Evolutionary conservation across 176 grass and related monocot genomes (phyloP).

Genomic region (Echinochloa phyllopogon): DNA sequence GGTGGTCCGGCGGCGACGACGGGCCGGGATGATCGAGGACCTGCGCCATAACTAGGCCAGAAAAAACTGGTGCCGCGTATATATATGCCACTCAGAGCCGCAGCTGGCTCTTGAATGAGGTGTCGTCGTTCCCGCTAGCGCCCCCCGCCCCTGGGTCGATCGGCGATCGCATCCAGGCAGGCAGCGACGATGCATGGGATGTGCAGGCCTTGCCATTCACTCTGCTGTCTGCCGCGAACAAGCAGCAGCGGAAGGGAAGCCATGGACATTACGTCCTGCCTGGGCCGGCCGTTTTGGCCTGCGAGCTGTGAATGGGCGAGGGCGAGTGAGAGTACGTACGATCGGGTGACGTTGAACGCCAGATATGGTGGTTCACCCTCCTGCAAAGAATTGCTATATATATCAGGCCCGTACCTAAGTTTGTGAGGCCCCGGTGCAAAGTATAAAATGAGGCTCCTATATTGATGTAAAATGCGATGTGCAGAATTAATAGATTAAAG

Average conservation of each 20-base stretch:
- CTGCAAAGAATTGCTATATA: background rate
- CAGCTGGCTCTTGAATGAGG: background rate
- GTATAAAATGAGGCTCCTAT: too few species aligned
- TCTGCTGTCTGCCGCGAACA: background rate
- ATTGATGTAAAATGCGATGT: too few species aligned
- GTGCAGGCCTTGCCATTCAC: background rate
- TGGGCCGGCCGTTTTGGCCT: too few species aligned
- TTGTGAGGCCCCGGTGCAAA: too few species aligned
- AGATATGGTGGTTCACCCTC: background rate
- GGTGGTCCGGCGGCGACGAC: background rate
- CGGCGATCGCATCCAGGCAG: background rate
- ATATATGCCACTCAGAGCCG: background rate
- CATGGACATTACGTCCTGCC: too few species aligned
- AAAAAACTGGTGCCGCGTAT: conserved; percentile 20
- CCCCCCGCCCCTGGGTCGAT: background rate
- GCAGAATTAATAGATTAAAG: too few species aligned
- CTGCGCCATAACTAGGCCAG: conserved; percentile 10
- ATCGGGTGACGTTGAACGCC: background rate
- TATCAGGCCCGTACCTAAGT: too few species aligned
- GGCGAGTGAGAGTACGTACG: too few species aligned
- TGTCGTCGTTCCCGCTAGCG: too few species aligned
- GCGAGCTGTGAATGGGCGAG: background rate
- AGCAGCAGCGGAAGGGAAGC: too few species aligned
- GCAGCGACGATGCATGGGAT: too few species aligned
- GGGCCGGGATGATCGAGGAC: background rate